A percentile compares a stretch with the other conserved stretches of the same genome.
Conservation (phyloP, 1,284 basidiomycete species). For the Ganoderma multipileum region DNA sequence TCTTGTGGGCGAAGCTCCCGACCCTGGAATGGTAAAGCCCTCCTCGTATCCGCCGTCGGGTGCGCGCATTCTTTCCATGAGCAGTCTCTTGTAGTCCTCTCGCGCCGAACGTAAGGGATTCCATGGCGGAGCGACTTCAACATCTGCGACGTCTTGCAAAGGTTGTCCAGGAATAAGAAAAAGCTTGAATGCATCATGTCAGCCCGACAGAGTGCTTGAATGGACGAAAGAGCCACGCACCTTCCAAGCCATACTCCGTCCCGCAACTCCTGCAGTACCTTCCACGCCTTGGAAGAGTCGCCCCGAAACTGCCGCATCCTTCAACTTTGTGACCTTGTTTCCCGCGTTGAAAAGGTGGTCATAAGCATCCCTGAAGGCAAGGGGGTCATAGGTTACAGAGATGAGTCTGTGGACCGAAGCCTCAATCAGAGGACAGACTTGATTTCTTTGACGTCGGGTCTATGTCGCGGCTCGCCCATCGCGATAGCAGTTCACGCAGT, state of each 20-base stretch:
- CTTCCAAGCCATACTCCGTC: conserved; percentile 84
- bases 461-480: conserved; percentile 32
- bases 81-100: conserved; percentile 54
- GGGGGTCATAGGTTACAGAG: conserved; percentile 33
- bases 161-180: conserved; percentile 68
- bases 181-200: conserved; percentile 47
- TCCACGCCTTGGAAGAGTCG: conserved; percentile 55
- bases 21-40: conserved; percentile 62
- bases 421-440: conserved; percentile 39
- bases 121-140: conserved; percentile 51
- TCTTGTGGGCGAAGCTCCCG: conserved; percentile 46
- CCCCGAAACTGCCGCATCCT: conserved; percentile 67
- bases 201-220: conserved; percentile 19
- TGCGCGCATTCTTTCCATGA: conserved; percentile 73
- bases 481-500: neutral
- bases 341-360: conserved; percentile 65
- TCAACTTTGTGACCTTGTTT: conserved; percentile 63
- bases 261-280: conserved; percentile 54
- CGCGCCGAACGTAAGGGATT: conserved; percentile 55
- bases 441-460: conserved; percentile 37
- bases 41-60: conserved; percentile 83
- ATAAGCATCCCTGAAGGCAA: conserved; percentile 60
- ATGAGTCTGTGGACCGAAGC: conserved; percentile 33
- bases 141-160: conserved; percentile 54
- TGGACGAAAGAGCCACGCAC: conserved; percentile 42